These are phyloP conservation scores for Scheffersomyces illinoinensis DNA, from an alignment of 1,139 yeast genomes.

Conservation along the genomic window DNA sequence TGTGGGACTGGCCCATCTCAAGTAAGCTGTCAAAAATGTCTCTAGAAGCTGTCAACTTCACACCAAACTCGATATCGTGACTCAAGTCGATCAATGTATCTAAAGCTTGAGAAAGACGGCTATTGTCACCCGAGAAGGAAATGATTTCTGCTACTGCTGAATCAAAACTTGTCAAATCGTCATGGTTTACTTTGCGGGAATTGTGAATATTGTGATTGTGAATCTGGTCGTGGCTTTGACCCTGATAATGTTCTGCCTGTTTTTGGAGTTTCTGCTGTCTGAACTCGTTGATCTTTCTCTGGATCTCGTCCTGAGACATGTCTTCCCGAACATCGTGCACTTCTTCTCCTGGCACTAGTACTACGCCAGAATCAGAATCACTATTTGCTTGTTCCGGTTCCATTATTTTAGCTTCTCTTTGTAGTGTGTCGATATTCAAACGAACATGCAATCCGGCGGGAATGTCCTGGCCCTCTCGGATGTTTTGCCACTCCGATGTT, in stretches of 20 bases:
- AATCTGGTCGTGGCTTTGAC: too few species aligned
- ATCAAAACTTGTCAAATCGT: slow-evolving; percentile 26
- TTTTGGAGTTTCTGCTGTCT: slow-evolving; percentile 7
- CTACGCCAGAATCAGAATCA: slow-evolving; percentile 9
- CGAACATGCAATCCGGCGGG: slow-evolving; percentile 81
- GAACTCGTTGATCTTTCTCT: slow-evolving; percentile 15
- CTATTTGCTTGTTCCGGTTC: slow-evolving; percentile 25
- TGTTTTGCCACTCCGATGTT: slow-evolving; percentile 63
- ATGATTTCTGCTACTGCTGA: slow-evolving; percentile 30
- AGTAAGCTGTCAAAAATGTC: slow-evolving; percentile 19
- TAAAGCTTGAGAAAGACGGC: slow-evolving; percentile 30
- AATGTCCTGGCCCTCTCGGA: slow-evolving; percentile 66
- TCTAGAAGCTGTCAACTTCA: slow-evolving; percentile 28
- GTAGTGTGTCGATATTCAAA: slow-evolving; percentile 65
- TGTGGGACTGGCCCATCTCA: slow-evolving; percentile 10
- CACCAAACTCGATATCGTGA: slow-evolving; percentile 68
- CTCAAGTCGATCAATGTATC: slow-evolving; percentile 57
- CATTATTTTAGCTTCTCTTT: slow-evolving; percentile 64
- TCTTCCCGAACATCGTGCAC: slow-evolving; percentile 10
- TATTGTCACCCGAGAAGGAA: slow-evolving; percentile 11
- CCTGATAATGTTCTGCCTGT: slow-evolving; percentile 1
- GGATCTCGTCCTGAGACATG: slow-evolving; percentile 9
- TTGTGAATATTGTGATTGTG: neutral
- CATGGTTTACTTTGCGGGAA: slow-evolving; percentile 10
- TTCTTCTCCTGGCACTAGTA: slow-evolving; percentile 15